A percentile compares a stretch with the other conserved stretches of the same genome.
phyloP scores from a whole-genome alignment of 2,329 filamentous ascomycete genomes.

The Cadophora luteo-olivacea region DNA sequence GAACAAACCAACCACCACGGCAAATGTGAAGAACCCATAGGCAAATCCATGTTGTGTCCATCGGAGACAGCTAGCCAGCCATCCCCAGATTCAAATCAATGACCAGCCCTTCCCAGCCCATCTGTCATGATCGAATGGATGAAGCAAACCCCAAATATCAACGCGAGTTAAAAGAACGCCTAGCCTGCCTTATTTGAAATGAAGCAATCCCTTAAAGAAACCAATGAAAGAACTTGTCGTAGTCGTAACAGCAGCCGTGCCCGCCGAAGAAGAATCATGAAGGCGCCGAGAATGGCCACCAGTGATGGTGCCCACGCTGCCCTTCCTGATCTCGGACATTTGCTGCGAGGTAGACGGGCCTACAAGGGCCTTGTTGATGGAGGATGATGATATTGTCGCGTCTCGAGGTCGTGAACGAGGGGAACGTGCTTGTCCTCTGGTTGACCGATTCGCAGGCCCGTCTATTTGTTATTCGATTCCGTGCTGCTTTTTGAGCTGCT shows the following conservation, averaged over 20 bases:
- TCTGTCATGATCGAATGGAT: slow-evolving; percentile 21
- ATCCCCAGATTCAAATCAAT: slow-evolving; percentile 15
- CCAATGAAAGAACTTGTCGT: slow-evolving; percentile 39
- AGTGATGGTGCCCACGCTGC: slow-evolving; percentile 28
- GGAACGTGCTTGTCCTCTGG: slow-evolving; percentile 16
- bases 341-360: slow-evolving; percentile 41
- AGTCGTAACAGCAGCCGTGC: slow-evolving; percentile 30
- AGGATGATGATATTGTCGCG: slow-evolving; percentile 27
- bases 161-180: slow-evolving; percentile 10
- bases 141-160: slow-evolving; percentile 10
- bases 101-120: slow-evolving; percentile 12
- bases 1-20: slow-evolving; percentile 3
- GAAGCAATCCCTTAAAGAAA: slow-evolving; percentile 40
- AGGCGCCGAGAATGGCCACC: slow-evolving; percentile 27
- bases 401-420: slow-evolving; percentile 31
- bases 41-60: slow-evolving; percentile 13
- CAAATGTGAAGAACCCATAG: slow-evolving; percentile 11
- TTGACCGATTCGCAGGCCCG: slow-evolving; percentile 62
- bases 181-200: slow-evolving; percentile 36
- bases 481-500: slow-evolving; percentile 96
- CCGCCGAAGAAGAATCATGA: slow-evolving; percentile 20
- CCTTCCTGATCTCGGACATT: slow-evolving; percentile 46
- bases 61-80: slow-evolving; percentile 23
- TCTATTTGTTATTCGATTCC: slow-evolving; percentile 96
- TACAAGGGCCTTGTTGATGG: slow-evolving; percentile 28